phyloP scores from a whole-genome alignment of 345 rosid genomes.

The Eucalyptus leucophloia region DNA sequence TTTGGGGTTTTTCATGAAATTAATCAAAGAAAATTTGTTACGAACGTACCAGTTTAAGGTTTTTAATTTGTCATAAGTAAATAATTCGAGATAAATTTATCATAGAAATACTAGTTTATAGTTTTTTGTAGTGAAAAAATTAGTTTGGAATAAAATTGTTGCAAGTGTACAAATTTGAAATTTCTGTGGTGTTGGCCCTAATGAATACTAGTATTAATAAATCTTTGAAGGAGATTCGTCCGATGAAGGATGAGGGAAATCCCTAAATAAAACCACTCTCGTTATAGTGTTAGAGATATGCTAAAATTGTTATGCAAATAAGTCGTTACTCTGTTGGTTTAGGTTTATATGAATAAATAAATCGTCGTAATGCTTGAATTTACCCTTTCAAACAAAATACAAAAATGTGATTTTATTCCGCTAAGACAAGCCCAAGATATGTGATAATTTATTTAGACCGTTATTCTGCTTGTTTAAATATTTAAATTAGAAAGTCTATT shows the following conservation, averaged over 20 bases:
- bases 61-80: no score
- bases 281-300: background rate
- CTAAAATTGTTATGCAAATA: background rate
- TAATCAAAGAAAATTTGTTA: no score
- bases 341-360: background rate
- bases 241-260: background rate
- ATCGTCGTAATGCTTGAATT: background rate
- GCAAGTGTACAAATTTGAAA: no score
- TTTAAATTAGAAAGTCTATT: background rate
- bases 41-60: accelerated
- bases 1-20: accelerated
- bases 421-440: background rate
- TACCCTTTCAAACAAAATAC: background rate
- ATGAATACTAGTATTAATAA: no score
- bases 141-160: accelerated
- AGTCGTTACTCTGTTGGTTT: background rate
- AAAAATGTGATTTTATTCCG: background rate
- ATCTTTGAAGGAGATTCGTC: background rate
- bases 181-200: no score
- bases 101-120: accelerated
- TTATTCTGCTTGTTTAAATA: background rate
- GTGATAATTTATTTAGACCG: background rate
- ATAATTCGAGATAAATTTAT: accelerated
- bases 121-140: no score
- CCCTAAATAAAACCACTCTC: background rate